These are phyloP conservation scores for Sporothrix luriei DNA, from an alignment of 2,329 filamentous ascomycete genomes.

Conservation along the genomic window DNA sequence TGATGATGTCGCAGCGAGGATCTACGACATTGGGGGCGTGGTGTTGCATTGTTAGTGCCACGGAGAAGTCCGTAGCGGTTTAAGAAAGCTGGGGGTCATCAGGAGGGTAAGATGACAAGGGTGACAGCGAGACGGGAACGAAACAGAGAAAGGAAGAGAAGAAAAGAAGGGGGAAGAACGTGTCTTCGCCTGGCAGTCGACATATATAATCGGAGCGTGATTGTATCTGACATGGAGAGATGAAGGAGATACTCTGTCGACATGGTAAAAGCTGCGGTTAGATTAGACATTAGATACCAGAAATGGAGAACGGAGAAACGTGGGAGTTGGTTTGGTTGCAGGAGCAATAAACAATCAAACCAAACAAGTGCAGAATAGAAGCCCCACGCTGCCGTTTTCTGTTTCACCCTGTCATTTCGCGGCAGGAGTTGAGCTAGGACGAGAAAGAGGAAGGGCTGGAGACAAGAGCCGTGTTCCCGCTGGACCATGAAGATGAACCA, in stretches of 20 bases:
- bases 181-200: not conserved
- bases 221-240: not conserved
- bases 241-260: not conserved
- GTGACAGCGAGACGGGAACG: not conserved
- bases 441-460: not conserved
- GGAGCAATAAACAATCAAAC: not conserved
- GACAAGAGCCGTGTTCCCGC: not conserved
- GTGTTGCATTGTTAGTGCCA: not conserved
- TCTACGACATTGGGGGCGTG: not conserved
- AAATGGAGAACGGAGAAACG: not conserved
- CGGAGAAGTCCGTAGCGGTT: conserved; percentile 28
- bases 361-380: not conserved
- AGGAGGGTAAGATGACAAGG: not conserved
- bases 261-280: not conserved
- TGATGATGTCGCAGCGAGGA: not conserved
- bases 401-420: not conserved
- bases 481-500: not conserved
- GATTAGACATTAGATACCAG: not conserved
- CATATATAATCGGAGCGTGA: not conserved
- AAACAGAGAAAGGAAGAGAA: not conserved
- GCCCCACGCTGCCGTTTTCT: conserved; percentile 5
- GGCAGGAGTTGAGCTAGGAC: not conserved
- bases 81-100: conserved; percentile 25
- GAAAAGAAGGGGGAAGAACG: no score
- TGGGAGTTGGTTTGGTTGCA: not conserved